These are phyloP conservation scores for Aphanomyces stellatus DNA, from an alignment of 352 stramenopile species.

Conservation along the genomic window DNA sequence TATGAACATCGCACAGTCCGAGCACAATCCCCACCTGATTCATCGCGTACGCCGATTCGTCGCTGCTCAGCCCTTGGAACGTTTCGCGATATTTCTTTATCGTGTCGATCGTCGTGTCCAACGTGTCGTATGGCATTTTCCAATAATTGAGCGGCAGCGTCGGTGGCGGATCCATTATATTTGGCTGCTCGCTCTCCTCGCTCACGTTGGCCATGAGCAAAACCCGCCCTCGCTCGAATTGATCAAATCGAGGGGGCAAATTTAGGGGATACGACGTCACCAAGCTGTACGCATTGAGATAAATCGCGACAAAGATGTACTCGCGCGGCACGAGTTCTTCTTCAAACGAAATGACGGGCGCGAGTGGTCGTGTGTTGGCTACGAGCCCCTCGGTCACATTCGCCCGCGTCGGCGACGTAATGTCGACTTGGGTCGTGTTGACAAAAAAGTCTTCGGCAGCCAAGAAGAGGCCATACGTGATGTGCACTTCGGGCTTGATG, in stretches of 20 bases:
- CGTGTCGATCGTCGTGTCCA: slow-evolving; percentile 73
- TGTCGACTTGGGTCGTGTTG: slow-evolving; percentile 83
- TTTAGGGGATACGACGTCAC: slow-evolving; percentile 85
- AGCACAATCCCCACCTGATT: slow-evolving; percentile 33
- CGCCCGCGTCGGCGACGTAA: slow-evolving; percentile 63
- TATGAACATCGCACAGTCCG: not conserved
- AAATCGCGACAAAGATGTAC: slow-evolving; percentile 88
- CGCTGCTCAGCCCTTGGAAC: slow-evolving; percentile 61
- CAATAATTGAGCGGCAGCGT: slow-evolving; percentile 43
- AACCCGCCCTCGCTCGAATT: slow-evolving; percentile 89
- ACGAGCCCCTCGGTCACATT: slow-evolving; percentile 61
- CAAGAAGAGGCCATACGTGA: slow-evolving; percentile 90
- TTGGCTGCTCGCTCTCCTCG: slow-evolving; percentile 42
- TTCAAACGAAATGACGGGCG: slow-evolving; percentile 78
- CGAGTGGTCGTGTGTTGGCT: slow-evolving; percentile 61
- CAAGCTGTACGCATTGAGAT: slow-evolving; percentile 46
- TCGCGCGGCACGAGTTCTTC: slow-evolving; percentile 59
- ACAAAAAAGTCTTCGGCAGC: slow-evolving; percentile 84
- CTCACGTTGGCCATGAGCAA: slow-evolving; percentile 91
- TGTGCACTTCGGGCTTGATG: slow-evolving; percentile 93
- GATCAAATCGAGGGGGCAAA: slow-evolving; percentile 89
- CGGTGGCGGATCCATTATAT: slow-evolving; percentile 64
- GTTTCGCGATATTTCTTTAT: slow-evolving; percentile 94
- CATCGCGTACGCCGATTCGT: slow-evolving; percentile 66
- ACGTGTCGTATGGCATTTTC: slow-evolving; percentile 63